Percentiles rank a stretch among this genome's conserved stretches.
phyloP scores from a whole-genome alignment of 352 stramenopile species.

The Aphanomyces stellatus region DNA sequence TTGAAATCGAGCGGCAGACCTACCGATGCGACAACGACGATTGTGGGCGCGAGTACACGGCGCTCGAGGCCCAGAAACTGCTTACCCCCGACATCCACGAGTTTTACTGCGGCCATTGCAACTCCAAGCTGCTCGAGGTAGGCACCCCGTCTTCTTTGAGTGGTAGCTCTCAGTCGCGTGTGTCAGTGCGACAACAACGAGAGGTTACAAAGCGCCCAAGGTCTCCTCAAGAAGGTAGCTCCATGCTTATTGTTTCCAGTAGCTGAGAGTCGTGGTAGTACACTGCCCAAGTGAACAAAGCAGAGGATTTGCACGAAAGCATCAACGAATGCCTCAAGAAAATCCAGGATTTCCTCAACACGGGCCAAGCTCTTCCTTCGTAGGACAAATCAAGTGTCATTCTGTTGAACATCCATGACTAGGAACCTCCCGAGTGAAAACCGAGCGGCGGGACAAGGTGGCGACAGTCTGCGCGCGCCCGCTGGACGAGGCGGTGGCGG shows the following conservation, averaged over 20 bases:
- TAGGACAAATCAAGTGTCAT: conserved; percentile 21
- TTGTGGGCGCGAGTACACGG: conserved; percentile 81
- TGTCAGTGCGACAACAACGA: conserved; percentile 79
- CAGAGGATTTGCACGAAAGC: conserved; percentile 70
- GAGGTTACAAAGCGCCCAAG: conserved; percentile 57
- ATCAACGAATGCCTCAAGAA: conserved; percentile 76
- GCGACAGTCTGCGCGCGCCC: conserved; percentile 43
- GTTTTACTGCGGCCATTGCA: conserved; percentile 82
- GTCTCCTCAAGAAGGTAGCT: conserved; percentile 61
- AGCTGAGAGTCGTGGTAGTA: conserved; percentile 35
- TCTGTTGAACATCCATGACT: background rate
- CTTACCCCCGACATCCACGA: conserved; percentile 75
- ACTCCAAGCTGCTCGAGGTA: conserved; percentile 68
- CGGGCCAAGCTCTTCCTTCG: conserved; percentile 58
- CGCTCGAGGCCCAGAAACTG: conserved; percentile 70
- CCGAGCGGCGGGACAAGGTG: conserved; percentile 61
- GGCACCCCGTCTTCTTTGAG: background rate
- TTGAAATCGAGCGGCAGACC: conserved; percentile 82
- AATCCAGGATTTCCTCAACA: conserved; percentile 73
- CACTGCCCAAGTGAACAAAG: conserved; percentile 85
- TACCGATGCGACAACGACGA: conserved; percentile 81
- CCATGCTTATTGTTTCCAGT: background rate
- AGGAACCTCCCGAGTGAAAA: conserved; percentile 81
- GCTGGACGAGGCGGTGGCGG: conserved; percentile 31
- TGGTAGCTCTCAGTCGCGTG: background rate